Conservation (phyloP, 202 grass and related monocot genomes). For the Carex sylvatica region DNA sequence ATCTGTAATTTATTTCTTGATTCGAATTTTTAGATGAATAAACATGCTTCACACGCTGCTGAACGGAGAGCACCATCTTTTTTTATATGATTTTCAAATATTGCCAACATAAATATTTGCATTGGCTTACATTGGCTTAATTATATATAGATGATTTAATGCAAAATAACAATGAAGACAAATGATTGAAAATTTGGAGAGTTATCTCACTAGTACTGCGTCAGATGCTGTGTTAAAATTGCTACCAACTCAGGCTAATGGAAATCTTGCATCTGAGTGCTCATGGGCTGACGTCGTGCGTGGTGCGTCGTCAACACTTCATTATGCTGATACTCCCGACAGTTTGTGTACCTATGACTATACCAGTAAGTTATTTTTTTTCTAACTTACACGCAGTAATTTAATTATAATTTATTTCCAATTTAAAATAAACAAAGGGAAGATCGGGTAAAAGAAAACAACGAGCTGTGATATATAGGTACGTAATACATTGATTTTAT, state of each 20-base stretch:
- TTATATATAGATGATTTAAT: background rate
- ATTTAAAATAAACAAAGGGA: background rate
- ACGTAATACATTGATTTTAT: background rate
- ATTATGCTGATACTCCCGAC: constrained; percentile 64
- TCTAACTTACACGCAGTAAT: background rate
- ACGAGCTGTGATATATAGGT: no score
- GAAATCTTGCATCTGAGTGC: constrained; percentile 57
- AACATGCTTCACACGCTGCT: background rate
- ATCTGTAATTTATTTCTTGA: background rate
- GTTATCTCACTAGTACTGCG: constrained; percentile 37
- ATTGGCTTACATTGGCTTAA: background rate
- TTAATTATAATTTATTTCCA: background rate
- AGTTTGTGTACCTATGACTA: constrained; percentile 57
- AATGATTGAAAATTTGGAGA: constrained; percentile 7
- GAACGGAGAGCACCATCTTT: background rate
- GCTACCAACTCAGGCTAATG: constrained; percentile 42
- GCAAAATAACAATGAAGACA: background rate
- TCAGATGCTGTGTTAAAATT: constrained; percentile 42
- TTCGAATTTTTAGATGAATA: background rate
- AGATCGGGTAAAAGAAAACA: background rate
- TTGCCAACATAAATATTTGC: background rate
- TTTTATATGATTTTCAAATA: background rate
- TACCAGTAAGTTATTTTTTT: constrained; percentile 38
- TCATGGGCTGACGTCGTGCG: constrained; percentile 60
- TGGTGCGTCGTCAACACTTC: constrained; percentile 50